Evolutionary conservation across 495 filamentous ascomycete genomes (phyloP).

Genomic region (Penicillium longicatenatum): DNA sequence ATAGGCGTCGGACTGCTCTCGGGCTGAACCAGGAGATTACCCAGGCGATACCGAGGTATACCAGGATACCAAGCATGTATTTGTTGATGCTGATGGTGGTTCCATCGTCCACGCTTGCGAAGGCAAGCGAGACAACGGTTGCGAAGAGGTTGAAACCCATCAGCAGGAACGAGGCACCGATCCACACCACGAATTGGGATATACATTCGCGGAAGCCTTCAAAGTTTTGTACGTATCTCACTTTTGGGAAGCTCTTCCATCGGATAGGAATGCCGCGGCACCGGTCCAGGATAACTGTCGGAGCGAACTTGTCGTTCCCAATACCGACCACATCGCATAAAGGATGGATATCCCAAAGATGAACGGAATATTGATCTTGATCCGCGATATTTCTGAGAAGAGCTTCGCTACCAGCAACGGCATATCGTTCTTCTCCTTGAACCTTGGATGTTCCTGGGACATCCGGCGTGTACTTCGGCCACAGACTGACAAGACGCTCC

Average conservation of each 20-base stretch:
- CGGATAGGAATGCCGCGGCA: slow-evolving; percentile 20
- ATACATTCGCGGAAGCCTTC: slow-evolving; percentile 8
- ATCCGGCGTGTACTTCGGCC: neutral
- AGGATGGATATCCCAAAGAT: slow-evolving; percentile 19
- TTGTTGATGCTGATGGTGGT: neutral
- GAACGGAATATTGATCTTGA: slow-evolving; percentile 14
- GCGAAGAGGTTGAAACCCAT: slow-evolving; percentile 10
- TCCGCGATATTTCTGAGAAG: slow-evolving; percentile 19
- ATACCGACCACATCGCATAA: slow-evolving; percentile 17
- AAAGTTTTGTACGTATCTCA: slow-evolving; percentile 13
- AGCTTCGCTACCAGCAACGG: slow-evolving; percentile 5
- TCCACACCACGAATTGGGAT: slow-evolving; percentile 10
- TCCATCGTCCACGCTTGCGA: neutral
- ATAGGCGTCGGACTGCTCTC: slow-evolving; percentile 19
- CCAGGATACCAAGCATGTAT: slow-evolving; percentile 9
- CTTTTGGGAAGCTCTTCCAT: slow-evolving; percentile 18
- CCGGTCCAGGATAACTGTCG: slow-evolving; percentile 17
- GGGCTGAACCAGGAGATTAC: slow-evolving; percentile 19
- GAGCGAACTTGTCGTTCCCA: slow-evolving; percentile 12
- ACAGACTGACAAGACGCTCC: slow-evolving; percentile 10
- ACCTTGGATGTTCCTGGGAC: neutral
- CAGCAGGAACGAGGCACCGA: slow-evolving; percentile 11
- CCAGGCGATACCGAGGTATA: slow-evolving; percentile 15
- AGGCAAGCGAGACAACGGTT: slow-evolving; percentile 4
- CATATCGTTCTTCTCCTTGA: slow-evolving; percentile 1